phyloP scores from a whole-genome alignment of 2,329 filamentous ascomycete genomes.

The Graphium sp. region DNA sequence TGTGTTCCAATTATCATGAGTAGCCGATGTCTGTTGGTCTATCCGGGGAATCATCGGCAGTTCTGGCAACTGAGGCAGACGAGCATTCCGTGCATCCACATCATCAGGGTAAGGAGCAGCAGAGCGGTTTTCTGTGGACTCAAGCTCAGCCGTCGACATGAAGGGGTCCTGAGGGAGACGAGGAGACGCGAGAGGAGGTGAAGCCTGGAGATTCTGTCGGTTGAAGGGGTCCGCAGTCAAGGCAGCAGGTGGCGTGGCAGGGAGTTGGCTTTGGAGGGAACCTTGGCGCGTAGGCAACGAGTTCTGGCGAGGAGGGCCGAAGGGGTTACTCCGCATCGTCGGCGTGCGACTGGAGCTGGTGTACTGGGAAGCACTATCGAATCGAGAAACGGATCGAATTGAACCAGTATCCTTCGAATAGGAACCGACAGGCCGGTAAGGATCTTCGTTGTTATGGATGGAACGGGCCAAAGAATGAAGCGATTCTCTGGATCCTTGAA shows the following conservation, averaged over 20 bases:
- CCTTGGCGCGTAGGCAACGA: constrained; percentile 22
- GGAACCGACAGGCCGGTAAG: constrained; percentile 50
- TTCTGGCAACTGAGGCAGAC: no score
- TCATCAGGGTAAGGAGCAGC: constrained; percentile 16
- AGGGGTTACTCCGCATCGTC: constrained; percentile 12
- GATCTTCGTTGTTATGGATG: constrained; percentile 61
- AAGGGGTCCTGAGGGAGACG: constrained; percentile 1
- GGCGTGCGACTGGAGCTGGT: constrained; percentile 22
- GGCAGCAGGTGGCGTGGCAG: constrained; percentile 1
- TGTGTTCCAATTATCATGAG: no score
- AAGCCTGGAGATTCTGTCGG: not conserved
- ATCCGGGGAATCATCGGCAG: no score
- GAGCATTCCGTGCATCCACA: no score
- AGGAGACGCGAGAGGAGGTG: constrained; percentile 4
- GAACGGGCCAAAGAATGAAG: constrained; percentile 71
- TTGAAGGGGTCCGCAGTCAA: constrained; percentile 5
- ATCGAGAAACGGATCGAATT: constrained; percentile 30
- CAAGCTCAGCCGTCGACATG: not conserved
- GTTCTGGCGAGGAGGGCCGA: constrained; percentile 21
- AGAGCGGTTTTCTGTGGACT: no score
- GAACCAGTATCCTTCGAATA: constrained; percentile 44
- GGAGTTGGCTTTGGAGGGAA: constrained; percentile 5
- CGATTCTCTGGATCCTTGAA: constrained; percentile 70
- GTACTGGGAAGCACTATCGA: constrained; percentile 25
- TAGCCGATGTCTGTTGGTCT: no score